Evolutionary conservation across 441 rosid genomes (phyloP).

Genomic region (Geranium incanum): DNA sequence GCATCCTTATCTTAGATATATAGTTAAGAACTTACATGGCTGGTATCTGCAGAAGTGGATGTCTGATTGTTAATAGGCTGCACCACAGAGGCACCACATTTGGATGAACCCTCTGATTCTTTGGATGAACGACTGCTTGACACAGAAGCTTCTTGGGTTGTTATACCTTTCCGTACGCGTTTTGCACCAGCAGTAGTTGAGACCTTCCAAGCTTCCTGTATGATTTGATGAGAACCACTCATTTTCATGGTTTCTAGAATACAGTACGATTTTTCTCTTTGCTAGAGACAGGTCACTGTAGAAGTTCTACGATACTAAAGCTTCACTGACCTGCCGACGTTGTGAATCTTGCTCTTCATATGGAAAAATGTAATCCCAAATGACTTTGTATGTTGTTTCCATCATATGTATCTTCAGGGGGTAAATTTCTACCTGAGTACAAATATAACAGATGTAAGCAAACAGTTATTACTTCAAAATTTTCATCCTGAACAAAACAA

Average conservation of each 20-base stretch:
- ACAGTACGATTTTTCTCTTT: neutral
- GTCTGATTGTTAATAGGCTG: constrained; percentile 28
- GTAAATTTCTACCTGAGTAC: constrained; percentile 76
- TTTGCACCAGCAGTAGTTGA: constrained; percentile 85
- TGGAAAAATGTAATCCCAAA: constrained; percentile 95
- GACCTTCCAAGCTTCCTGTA: constrained; percentile 95
- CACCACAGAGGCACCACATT: constrained; percentile 32
- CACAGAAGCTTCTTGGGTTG: constrained; percentile 48
- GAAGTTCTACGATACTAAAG: constrained; percentile 16
- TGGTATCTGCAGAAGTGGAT: constrained; percentile 30
- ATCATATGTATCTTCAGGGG: constrained; percentile 94
- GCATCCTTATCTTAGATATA: neutral
- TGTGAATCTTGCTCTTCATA: constrained; percentile 97
- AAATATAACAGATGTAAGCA: constrained; percentile 12
- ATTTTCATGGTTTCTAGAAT: constrained; percentile 4
- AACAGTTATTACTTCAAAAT: constrained; percentile 1
- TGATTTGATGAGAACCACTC: constrained; percentile 20
- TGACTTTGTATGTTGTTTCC: constrained; percentile 88
- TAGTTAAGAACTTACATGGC: constrained; percentile 32
- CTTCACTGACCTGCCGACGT: constrained; percentile 66
- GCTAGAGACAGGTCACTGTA: constrained; percentile 4
- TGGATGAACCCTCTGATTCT: constrained; percentile 55
- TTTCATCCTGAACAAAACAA: constrained; percentile 4
- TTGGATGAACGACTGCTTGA: constrained; percentile 41
- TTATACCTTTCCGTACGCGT: constrained; percentile 72